Evolutionary conservation across 768 basidiomycete species (phyloP).

Genomic region (Lactifluus volemus): DNA sequence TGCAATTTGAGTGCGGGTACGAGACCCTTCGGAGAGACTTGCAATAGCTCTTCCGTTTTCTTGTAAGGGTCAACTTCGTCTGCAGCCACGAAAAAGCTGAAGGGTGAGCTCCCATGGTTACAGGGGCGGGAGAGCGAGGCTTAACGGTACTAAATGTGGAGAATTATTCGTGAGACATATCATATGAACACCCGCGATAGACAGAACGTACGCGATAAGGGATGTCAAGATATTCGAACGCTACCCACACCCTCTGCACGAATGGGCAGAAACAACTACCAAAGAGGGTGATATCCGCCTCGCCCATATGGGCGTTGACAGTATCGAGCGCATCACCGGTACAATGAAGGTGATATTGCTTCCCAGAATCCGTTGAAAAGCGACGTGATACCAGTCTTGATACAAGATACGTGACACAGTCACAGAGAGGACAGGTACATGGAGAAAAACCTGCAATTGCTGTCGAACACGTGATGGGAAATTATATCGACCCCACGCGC

Average conservation of each 20-base stretch:
- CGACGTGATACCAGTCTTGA: background rate
- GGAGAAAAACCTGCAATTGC: too few species aligned
- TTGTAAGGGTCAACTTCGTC: conserved; percentile 80
- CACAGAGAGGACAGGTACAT: too few species aligned
- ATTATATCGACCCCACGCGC: conserved; percentile 42
- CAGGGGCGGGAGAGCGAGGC: background rate
- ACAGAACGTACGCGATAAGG: conserved; percentile 52
- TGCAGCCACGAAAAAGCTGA: conserved; percentile 21
- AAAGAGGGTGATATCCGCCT: conserved; percentile 56
- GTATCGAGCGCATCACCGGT: conserved; percentile 51
- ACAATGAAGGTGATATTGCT: conserved; percentile 19
- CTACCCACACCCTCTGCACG: conserved; percentile 74
- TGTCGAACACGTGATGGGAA: too few species aligned
- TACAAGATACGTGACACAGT: too few species aligned
- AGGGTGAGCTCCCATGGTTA: background rate
- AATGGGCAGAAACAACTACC: conserved; percentile 74
- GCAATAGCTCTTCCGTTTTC: conserved; percentile 72
- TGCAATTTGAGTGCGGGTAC: conserved; percentile 62
- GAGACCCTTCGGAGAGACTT: conserved; percentile 73
- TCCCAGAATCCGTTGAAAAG: background rate
- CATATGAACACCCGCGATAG: too few species aligned
- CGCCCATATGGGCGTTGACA: conserved; percentile 37
- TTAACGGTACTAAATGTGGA: background rate
- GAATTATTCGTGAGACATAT: background rate
- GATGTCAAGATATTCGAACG: conserved; percentile 59